These are phyloP conservation scores for Vachellia pachyceras DNA, from an alignment of 306 rosid genomes.

Conservation along the genomic window DNA sequence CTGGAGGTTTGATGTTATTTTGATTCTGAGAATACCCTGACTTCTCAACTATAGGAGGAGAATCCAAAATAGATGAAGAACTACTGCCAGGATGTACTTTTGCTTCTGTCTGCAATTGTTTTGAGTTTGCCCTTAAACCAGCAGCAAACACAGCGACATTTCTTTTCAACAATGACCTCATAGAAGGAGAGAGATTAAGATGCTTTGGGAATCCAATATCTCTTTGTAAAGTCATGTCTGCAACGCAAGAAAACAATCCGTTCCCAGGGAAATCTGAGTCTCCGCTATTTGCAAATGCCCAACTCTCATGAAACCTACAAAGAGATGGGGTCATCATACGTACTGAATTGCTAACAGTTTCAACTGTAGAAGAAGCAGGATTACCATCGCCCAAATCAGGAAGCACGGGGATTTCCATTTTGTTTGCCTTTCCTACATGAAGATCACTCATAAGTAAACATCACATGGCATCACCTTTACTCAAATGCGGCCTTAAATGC, in stretches of 20 bases:
- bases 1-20: conserved; percentile 29
- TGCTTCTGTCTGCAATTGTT: conserved; percentile 46
- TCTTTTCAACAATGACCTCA: conserved; percentile 66
- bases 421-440: conserved; percentile 68
- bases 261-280: conserved; percentile 50
- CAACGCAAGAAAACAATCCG: conserved; percentile 48
- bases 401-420: conserved; percentile 62
- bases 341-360: conserved; percentile 43
- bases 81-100: conserved; percentile 22
- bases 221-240: conserved; percentile 51
- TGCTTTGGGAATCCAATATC: conserved; percentile 77
- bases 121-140: conserved; percentile 66
- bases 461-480: conserved; percentile 85
- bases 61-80: conserved; percentile 38
- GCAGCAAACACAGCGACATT: conserved; percentile 79
- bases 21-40: too few species aligned
- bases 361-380: conserved; percentile 41
- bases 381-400: conserved; percentile 32
- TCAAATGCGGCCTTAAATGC: conserved; percentile 66
- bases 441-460: conserved; percentile 80
- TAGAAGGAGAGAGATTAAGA: conserved; percentile 70
- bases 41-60: conserved; percentile 40
- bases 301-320: conserved; percentile 70
- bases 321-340: conserved; percentile 55
- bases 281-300: conserved; percentile 71